These are phyloP conservation scores for Plasmopara muralis DNA, from an alignment of 352 stramenopile genomes.

Conservation along the genomic window DNA sequence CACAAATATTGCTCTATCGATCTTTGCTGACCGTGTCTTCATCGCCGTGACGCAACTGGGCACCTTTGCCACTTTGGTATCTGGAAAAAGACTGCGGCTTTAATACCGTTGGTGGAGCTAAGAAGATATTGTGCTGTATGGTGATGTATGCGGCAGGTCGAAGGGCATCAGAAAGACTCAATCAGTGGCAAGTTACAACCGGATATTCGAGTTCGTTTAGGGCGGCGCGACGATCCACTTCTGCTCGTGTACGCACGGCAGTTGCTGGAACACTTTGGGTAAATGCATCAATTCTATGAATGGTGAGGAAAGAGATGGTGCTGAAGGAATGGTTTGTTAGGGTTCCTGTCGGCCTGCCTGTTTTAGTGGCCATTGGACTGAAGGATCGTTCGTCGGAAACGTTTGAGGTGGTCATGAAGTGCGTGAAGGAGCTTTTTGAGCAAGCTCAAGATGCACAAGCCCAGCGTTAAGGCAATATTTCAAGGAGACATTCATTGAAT, in stretches of 20 bases:
- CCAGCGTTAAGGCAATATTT: conserved; percentile 5
- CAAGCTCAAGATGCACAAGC: conserved; percentile 18
- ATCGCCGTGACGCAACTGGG: conserved; percentile 74
- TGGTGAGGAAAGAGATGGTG: background rate
- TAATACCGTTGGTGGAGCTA: background rate
- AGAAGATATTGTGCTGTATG: background rate
- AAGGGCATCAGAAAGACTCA: conserved; percentile 66
- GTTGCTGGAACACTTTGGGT: conserved; percentile 83
- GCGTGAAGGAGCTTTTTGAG: conserved; percentile 38
- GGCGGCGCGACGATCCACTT: conserved; percentile 71
- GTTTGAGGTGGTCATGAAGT: conserved; percentile 73
- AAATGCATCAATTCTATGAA: conserved; percentile 8
- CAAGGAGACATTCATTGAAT: too few relatives aligned
- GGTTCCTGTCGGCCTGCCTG: conserved; percentile 49
- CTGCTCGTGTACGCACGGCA: conserved; percentile 79
- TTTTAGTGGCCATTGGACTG: conserved; percentile 67
- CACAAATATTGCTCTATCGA: conserved; percentile 66
- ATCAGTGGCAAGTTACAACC: conserved; percentile 74
- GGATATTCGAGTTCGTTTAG: conserved; percentile 71
- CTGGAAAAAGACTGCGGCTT: background rate
- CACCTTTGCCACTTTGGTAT: conserved; percentile 75
- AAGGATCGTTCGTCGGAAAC: conserved; percentile 68
- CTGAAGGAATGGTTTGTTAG: conserved; percentile 21
- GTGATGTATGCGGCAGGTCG: conserved; percentile 32
- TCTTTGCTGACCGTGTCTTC: conserved; percentile 79